Base-by-base conservation (phyloP, 1,139 yeast genomes). In the Kodamaea fungicola region DNA sequence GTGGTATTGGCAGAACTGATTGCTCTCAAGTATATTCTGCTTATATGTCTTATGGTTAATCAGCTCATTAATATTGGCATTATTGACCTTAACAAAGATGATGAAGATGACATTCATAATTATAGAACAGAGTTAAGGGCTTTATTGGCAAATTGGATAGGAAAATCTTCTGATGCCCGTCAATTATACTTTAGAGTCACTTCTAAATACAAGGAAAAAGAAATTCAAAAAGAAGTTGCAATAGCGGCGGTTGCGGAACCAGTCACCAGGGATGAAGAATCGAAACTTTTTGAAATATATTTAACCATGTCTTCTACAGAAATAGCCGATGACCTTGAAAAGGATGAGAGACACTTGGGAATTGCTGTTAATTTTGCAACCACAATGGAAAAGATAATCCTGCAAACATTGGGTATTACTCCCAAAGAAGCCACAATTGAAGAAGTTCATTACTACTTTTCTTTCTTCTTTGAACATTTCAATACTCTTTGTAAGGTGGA, bases 1-100 rank as follows among this genome's bases (percentile, higher is more conserved):
- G 61, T 63, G 2, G 62, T 58, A 13, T 51, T 67, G 22, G 64
- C 69, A 0, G 67, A 60, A 29, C 61, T 72, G 22, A 68, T 70
- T 43, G 75, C 77, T 4, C 64, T 64, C 44, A 80, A 76, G 44
- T 58, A 70, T 40, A 68, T 83, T 53, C 67, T 66, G 38, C 54
- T 80, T 31, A 68, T 81, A 21, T 82, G 89, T 56, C 54, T 81
- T 32, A 76, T 83, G 83, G 64, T 82, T 9, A 68, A 67, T 30
- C 75, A 73, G 31, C 61, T 79, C 37, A 62, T 77, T 10, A 59
- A 59, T 10, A 59, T 68, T 36, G 68, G 67, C 0, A 56, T 76
- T 13, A 69, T 82, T 31, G 64, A 65, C 30, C 54, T 77, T 28
- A 61, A 62, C 1, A 40, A 43, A 2, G 37, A 40, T 6, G 47